A percentile compares a stretch with the other conserved stretches of the same genome.
phyloP scores from a whole-genome alignment of 2,329 filamentous ascomycete species.

The Lasiodiplodia theobromae region DNA sequence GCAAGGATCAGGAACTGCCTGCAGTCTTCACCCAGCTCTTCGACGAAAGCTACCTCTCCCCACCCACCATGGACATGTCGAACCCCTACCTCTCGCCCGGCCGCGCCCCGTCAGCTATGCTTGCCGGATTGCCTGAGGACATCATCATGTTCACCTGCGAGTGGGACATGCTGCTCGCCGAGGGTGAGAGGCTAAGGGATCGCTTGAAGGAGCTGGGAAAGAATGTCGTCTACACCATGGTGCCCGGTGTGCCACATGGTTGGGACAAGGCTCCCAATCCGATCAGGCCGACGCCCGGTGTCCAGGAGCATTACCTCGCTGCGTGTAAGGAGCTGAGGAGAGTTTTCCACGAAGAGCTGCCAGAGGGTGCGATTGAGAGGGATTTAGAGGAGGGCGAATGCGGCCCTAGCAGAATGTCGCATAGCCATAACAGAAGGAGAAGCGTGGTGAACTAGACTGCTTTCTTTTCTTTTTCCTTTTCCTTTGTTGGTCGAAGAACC shows the following conservation, averaged over 20 bases:
- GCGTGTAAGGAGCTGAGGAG: constrained; percentile 58
- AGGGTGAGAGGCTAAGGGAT: constrained; percentile 67
- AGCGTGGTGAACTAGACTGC: constrained; percentile 18
- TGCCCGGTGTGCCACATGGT: constrained; percentile 66
- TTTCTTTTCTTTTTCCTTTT: background rate
- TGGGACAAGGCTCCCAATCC: constrained; percentile 74
- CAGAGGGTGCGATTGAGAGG: constrained; percentile 3
- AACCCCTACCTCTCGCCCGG: constrained; percentile 67
- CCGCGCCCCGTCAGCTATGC: constrained; percentile 60
- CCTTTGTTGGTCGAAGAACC: background rate
- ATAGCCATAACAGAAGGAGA: constrained; percentile 8
- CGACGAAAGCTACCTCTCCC: constrained; percentile 59
- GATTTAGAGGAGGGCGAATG: constrained; percentile 2
- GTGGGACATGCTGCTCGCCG: constrained; percentile 71
- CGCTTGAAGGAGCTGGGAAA: constrained; percentile 64
- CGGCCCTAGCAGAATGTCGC: background rate
- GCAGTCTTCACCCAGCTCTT: constrained; percentile 60
- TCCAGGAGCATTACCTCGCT: constrained; percentile 62
- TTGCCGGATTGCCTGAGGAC: constrained; percentile 64
- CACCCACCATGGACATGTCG: constrained; percentile 56
- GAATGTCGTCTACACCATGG: constrained; percentile 64
- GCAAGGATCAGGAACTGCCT: constrained; percentile 60
- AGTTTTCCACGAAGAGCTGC: constrained; percentile 24
- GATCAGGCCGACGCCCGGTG: constrained; percentile 58
- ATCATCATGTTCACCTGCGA: constrained; percentile 70